Evolutionary conservation across 176 grass and related monocot genomes (phyloP).

Genomic region (Phyllostachys edulis): DNA sequence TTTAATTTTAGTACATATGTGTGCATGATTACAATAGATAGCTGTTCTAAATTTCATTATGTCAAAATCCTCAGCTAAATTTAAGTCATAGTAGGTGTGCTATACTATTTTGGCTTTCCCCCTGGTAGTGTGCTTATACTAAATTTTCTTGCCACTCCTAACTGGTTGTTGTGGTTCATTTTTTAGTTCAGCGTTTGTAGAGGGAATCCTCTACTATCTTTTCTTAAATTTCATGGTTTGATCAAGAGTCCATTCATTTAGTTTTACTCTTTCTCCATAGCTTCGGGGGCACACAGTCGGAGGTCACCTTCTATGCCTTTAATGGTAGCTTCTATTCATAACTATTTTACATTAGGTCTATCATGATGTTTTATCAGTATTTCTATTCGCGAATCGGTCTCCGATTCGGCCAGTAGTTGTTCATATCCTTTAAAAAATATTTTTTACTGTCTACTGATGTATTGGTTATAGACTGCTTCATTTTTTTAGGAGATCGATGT

Average conservation of each 20-base stretch:
- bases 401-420: too few species aligned
- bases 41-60: neutral
- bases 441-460: too few species aligned
- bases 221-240: neutral
- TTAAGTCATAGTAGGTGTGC: neutral
- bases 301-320: too few species aligned
- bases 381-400: too few species aligned
- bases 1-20: constrained; percentile 15
- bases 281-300: too few species aligned
- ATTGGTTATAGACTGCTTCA: too few species aligned
- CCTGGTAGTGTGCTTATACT: neutral
- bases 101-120: neutral
- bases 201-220: neutral
- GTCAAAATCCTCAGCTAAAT: neutral
- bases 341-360: too few species aligned
- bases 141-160: neutral
- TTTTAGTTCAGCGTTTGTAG: neutral
- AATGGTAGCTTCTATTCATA: too few species aligned
- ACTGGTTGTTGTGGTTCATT: neutral
- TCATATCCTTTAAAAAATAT: too few species aligned
- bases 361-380: too few species aligned
- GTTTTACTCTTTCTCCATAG: neutral
- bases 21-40: neutral
- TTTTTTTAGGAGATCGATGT: too few species aligned
- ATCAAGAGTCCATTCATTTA: neutral